Evolutionary conservation across 2,329 filamentous ascomycete genomes (phyloP), one percentile per base, ranked within the genome.

Genomic region (Fusarium piperis): DNA sequence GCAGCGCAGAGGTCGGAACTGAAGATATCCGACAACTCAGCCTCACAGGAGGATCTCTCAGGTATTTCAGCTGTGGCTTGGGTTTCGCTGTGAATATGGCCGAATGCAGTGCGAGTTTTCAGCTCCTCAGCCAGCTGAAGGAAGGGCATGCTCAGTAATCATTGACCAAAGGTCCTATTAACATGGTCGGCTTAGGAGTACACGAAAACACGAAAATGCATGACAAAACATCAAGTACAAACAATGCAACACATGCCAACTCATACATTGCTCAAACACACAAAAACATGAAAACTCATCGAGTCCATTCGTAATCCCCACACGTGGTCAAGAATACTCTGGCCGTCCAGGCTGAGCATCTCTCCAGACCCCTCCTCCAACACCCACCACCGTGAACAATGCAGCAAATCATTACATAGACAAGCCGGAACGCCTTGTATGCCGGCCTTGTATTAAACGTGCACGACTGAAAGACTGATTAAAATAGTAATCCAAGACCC

Each of bases 381-480:
- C 23, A n/a, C 12, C 30, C 51, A 36, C 51, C 28, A 35, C 30
- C 32, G 9, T 53, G 32, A 39, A 63, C 36, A 13, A 36, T 62
- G 20, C 35, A 60, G 51, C 52, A 55, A n/a, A 48, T 26, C 26
- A 70, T 67, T 67, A 61, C 44, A 72, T 65, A 59, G 73, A 57
- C 13, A 73, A 74, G 60, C 75, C 75, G 59, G 53, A 77, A 77
- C 75, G 75, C 75, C 73, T 59, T 65, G 64, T 71, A 68, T 73
- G 62, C 73, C 72, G 63, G 67, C 72, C 70, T 62, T 64, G 64
- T 75, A 74, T 74, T 77, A 73, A 71, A 65, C 16, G 67, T 60
- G 62, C 62, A 72, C 57, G 70, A 68, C 75, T 72, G 63, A 73
- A 67, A 51, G 67, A 73, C 70, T 59, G 62, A 73, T 72, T 72